Conservation (phyloP, 441 rosid genomes). For the Breynia disticha region DNA sequence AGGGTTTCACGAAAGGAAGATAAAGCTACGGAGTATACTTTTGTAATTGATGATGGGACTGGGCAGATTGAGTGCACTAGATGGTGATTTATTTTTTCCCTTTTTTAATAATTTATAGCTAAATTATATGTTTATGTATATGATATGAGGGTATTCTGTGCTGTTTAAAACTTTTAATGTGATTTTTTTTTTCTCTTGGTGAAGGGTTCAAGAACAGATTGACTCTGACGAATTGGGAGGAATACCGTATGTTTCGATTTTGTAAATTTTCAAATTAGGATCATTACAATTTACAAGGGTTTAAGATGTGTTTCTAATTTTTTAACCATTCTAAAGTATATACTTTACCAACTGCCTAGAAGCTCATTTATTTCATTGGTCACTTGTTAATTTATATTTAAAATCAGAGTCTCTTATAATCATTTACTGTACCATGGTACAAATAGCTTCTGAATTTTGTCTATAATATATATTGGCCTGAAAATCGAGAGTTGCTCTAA, state of each 20-base stretch:
- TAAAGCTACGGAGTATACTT: slow-evolving; percentile 59
- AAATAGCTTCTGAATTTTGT: neutral
- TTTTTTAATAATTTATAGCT: neutral
- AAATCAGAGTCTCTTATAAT: too few species aligned
- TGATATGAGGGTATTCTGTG: neutral
- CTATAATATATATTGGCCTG: neutral
- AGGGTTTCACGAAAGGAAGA: slow-evolving; percentile 64
- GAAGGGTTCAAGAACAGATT: slow-evolving; percentile 76
- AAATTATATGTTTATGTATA: too few species aligned
- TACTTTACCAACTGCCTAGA: too few species aligned
- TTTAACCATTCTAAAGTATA: too few species aligned
- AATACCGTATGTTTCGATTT: slow-evolving; percentile 38
- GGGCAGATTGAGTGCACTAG: slow-evolving; percentile 75
- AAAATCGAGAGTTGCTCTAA: neutral
- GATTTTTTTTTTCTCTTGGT: slow-evolving; percentile 9
- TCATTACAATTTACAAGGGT: slow-evolving; percentile 2
- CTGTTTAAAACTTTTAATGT: neutral
- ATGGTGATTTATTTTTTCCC: slow-evolving; percentile 37
- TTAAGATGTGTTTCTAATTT: neutral
- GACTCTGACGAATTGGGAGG: slow-evolving; percentile 70
- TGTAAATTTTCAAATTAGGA: neutral
- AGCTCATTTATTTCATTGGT: too few species aligned
- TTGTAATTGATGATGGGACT: slow-evolving; percentile 79
- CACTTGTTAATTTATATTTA: too few species aligned
- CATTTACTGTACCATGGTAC: neutral